phyloP scores from a whole-genome alignment of 2,329 filamentous ascomycete species.

The Thermothelomyces thermophilus region DNA sequence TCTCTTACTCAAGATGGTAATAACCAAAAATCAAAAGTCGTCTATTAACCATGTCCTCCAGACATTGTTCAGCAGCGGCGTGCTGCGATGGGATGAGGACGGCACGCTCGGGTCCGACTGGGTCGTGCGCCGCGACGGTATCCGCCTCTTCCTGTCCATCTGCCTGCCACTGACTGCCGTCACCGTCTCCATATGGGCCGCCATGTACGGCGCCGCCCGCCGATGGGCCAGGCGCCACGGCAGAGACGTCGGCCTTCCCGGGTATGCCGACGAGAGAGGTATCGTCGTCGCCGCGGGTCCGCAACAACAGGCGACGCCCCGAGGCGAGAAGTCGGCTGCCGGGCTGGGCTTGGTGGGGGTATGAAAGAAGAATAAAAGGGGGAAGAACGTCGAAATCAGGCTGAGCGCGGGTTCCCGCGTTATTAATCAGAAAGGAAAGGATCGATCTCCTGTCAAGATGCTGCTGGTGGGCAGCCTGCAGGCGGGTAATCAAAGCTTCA shows the following conservation, averaged over 20 bases:
- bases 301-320: too few species aligned
- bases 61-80: constrained; percentile 3
- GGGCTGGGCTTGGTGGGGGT: too few species aligned
- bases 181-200: background rate
- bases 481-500: too few species aligned
- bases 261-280: background rate
- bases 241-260: background rate
- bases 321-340: too few species aligned
- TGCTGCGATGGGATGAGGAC: background rate
- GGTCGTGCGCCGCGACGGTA: background rate
- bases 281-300: background rate
- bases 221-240: background rate
- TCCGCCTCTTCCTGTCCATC: background rate
- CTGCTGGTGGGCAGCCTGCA: too few species aligned
- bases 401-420: too few species aligned
- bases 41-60: background rate
- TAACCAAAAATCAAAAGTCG: background rate
- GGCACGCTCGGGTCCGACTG: background rate
- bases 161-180: background rate
- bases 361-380: too few species aligned
- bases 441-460: too few species aligned
- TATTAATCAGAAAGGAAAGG: too few species aligned
- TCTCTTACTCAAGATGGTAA: too few species aligned
- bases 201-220: background rate
- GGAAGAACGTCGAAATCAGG: too few species aligned